Percentiles rank a stretch among this genome's conserved stretches.
These are phyloP conservation scores for Gliomastix tumulicola DNA, from an alignment of 2,329 filamentous ascomycete species.

Conservation along the genomic window DNA sequence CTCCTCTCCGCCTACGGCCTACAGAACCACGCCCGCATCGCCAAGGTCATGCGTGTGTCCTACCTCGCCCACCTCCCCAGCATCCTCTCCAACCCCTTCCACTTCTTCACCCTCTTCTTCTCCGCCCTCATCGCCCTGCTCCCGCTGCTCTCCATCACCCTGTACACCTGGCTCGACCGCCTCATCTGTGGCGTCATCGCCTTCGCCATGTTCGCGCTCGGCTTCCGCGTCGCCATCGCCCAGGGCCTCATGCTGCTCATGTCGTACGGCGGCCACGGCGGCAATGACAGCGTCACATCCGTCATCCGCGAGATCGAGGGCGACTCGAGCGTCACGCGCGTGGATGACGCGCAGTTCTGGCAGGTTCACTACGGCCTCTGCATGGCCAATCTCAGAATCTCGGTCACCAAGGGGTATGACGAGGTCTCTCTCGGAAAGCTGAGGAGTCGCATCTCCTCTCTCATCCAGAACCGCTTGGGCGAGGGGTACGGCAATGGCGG, in stretches of 20 bases:
- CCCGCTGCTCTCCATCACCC: slow-evolving; percentile 72
- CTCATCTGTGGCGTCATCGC: slow-evolving; percentile 77
- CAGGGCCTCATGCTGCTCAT: slow-evolving; percentile 94
- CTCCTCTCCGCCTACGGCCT: slow-evolving; percentile 80
- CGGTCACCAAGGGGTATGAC: slow-evolving; percentile 56
- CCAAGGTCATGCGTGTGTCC: slow-evolving; percentile 81
- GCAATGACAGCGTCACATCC: slow-evolving; percentile 50
- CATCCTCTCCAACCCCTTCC: slow-evolving; percentile 88
- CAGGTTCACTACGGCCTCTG: slow-evolving; percentile 96
- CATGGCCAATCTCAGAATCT: slow-evolving; percentile 87
- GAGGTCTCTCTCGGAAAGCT: slow-evolving; percentile 68
- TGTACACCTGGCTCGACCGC: slow-evolving; percentile 78
- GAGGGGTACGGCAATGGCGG: slow-evolving; percentile 78
- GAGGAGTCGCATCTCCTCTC: slow-evolving; percentile 65
- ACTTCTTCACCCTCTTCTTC: slow-evolving; percentile 88
- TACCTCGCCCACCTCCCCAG: slow-evolving; percentile 77
- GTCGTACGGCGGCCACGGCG: slow-evolving; percentile 56
- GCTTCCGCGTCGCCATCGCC: slow-evolving; percentile 73
- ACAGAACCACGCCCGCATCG: slow-evolving; percentile 86
- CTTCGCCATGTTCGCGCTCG: slow-evolving; percentile 80
- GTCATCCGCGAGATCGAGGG: slow-evolving; percentile 81
- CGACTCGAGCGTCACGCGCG: slow-evolving; percentile 65
- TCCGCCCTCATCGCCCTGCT: slow-evolving; percentile 73
- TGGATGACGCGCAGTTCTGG: slow-evolving; percentile 95
- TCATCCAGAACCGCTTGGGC: slow-evolving; percentile 80